A percentile compares a stretch with the other conserved stretches of the same genome.
Conservation (phyloP, 352 stramenopile species). For the Pythium aristosporum region DNA sequence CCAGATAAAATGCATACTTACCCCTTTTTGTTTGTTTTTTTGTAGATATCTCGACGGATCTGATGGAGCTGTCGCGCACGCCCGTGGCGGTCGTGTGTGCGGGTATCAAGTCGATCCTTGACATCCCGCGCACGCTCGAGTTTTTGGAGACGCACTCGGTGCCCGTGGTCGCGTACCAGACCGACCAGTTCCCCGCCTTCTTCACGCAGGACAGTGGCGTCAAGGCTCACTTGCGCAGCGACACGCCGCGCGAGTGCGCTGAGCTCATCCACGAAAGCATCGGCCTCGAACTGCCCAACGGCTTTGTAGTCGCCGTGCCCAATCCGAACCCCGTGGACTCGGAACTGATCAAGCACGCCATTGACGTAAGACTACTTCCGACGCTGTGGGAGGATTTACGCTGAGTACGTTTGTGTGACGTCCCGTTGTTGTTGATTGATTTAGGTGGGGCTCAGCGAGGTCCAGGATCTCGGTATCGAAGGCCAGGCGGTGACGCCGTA, state of each 20-base stretch:
- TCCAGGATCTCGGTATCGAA: conserved; percentile 79
- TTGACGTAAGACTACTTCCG: conserved; percentile 47
- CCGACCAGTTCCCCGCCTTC: conserved; percentile 97
- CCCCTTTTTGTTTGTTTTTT: too few relatives aligned
- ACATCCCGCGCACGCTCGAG: conserved; percentile 96
- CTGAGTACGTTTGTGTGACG: neutral
- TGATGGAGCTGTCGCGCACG: conserved; percentile 95
- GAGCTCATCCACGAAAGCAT: conserved; percentile 79
- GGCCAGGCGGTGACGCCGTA: conserved; percentile 96
- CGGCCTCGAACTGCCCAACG: conserved; percentile 79
- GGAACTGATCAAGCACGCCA: conserved; percentile 89
- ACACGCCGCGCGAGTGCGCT: conserved; percentile 88
- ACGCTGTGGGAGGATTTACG: too few relatives aligned
- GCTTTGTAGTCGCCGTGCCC: conserved; percentile 85
- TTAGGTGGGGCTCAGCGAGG: conserved; percentile 79
- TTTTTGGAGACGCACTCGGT: conserved; percentile 97
- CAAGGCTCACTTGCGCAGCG: conserved; percentile 80
- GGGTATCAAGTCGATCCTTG: conserved; percentile 98
- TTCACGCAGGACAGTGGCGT: conserved; percentile 94
- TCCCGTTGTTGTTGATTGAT: neutral
- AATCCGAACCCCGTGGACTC: conserved; percentile 86
- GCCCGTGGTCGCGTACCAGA: conserved; percentile 90
- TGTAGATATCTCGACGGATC: conserved; percentile 94
- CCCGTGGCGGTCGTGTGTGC: conserved; percentile 96
- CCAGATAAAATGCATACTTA: too few relatives aligned